Evolutionary conservation across 2,329 filamentous ascomycete species (phyloP), one percentile per base, ranked within the genome.

Genomic region (Nannizzia gypsea): DNA sequence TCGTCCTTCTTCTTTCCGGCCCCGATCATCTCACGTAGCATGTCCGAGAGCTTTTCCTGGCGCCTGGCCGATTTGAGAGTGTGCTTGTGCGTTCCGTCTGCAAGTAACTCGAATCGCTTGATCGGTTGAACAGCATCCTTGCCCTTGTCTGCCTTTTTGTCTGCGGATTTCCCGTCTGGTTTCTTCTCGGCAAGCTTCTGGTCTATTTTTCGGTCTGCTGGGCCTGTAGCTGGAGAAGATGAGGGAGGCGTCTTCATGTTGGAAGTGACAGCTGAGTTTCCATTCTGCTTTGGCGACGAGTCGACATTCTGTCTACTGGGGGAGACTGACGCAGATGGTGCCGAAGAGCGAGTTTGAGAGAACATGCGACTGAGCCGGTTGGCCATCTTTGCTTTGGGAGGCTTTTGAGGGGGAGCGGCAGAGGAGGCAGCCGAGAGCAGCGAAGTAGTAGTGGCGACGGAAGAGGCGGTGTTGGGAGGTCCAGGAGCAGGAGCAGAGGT

Each of bases 31-130:
- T 87, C 86, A 66, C 90, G 87, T 74, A 95, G 87, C 84, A 97
- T 89, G 72, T 95, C 90, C 20, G 88, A 87, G 60, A 99, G 80
- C 76, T 96, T 97, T 75, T 99, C 92, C 73, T 99, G 92, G 60
- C 93, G 84, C 71, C 89, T 90, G 62, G 89, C 88, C 63, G 89
- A 91, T 76, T 89, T 93, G 64, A 99, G 83, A 67, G 89, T 84
- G 71, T 99, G 93, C 68, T 88, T 86, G 69, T 99, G 93, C 38
- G 84, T 82, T 64, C 89, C 88, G 63, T 86, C 81, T 1, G 82
- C 75, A 56, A 80, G 75, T 22, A 78, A 63, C 72, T 83, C 83
- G 70, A 85, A 87, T 40, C 83, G 72, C 64, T 73, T 77, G 62
- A 73, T 66, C 1, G 64, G 62, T 2, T 66, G 62, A 6, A 65